Percentiles rank a stretch among this genome's conserved stretches.
Conservation (phyloP, 2,329 filamentous ascomycete species). For the Monilinia polystroma region DNA sequence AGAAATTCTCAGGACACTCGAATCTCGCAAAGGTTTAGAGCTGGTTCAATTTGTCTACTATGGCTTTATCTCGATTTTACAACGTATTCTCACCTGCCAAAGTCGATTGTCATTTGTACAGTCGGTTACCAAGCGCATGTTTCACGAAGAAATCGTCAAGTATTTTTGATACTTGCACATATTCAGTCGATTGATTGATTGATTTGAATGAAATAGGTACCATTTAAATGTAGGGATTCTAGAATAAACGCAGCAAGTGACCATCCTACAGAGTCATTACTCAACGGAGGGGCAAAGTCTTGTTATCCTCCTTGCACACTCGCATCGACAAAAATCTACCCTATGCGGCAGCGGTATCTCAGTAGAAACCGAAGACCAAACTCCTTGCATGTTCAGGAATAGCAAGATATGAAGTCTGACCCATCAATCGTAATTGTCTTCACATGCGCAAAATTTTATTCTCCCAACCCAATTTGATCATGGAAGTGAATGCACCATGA, state of each 20-base stretch:
- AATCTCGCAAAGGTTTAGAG: background rate
- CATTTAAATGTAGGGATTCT: background rate
- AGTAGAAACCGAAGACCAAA: background rate
- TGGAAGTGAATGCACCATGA: slow-evolving; percentile 8
- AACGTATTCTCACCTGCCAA: background rate
- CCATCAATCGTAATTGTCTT: no score
- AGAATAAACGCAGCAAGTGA: background rate
- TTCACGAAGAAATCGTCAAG: background rate
- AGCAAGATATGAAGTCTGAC: background rate
- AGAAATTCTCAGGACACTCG: background rate
- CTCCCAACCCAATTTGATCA: background rate
- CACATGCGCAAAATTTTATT: background rate
- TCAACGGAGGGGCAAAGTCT: background rate
- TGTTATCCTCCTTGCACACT: background rate
- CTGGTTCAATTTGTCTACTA: background rate
- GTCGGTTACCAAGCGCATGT: background rate
- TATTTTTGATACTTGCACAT: background rate
- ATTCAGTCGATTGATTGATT: background rate
- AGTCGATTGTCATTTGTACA: background rate
- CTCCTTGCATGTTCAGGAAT: no score
- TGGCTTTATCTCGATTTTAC: background rate
- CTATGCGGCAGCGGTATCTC: background rate
- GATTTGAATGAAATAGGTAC: background rate
- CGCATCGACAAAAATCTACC: background rate
- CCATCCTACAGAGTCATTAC: background rate